phyloP scores from a whole-genome alignment of 495 filamentous ascomycete genomes.

The Aspergillus saccharolyticus region DNA sequence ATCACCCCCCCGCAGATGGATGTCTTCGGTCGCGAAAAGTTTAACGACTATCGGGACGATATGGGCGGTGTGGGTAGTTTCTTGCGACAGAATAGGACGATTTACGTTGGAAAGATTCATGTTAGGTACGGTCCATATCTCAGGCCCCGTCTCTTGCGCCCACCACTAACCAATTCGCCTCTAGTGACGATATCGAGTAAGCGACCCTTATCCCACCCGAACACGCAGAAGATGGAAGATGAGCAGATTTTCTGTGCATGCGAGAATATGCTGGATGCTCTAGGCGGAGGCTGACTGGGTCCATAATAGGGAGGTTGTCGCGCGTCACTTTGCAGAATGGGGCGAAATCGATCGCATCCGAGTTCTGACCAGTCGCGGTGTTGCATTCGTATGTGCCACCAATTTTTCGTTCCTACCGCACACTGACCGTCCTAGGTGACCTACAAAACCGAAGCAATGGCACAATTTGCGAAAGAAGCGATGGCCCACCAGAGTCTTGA shows the following conservation, averaged over 20 bases:
- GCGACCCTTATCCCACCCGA: neutral
- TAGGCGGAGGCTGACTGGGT: neutral
- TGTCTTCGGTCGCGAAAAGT: slow-evolving; percentile 66
- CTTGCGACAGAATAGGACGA: neutral
- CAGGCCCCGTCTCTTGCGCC: neutral
- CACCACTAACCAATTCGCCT: neutral
- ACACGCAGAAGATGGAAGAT: neutral
- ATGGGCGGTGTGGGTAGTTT: slow-evolving; percentile 2
- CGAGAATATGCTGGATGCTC: neutral
- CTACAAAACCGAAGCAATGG: slow-evolving; percentile 78
- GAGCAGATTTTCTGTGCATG: neutral
- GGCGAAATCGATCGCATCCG: slow-evolving; percentile 82
- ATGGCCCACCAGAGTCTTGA: slow-evolving; percentile 87
- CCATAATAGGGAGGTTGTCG: slow-evolving; percentile 91
- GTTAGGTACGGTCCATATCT: slow-evolving; percentile 63
- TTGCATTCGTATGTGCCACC: slow-evolving; percentile 57
- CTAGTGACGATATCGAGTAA: neutral
- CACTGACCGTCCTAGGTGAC: slow-evolving; percentile 44
- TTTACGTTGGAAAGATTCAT: slow-evolving; percentile 51
- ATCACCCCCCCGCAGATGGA: slow-evolving; percentile 86
- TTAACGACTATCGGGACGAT: slow-evolving; percentile 2
- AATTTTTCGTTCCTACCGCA: neutral
- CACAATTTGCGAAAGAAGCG: slow-evolving; percentile 86
- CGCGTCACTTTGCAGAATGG: slow-evolving; percentile 91
- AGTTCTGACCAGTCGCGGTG: slow-evolving; percentile 85